Base-by-base conservation (phyloP, 306 rosid species). In the Lathyrus oleraceus region DNA sequence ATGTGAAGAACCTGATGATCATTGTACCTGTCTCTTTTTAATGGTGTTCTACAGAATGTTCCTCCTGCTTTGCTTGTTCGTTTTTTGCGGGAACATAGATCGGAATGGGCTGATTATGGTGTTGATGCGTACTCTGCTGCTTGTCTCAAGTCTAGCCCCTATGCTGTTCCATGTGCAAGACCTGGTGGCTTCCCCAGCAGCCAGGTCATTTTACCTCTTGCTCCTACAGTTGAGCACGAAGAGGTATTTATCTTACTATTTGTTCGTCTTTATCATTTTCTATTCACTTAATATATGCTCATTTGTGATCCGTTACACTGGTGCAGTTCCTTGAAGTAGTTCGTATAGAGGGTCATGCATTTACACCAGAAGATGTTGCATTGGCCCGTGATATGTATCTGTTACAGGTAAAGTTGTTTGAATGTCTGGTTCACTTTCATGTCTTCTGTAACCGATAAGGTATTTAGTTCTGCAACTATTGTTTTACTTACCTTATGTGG, bases 51-150 rank as follows among this genome's bases (percentile, higher is more conserved):
- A 27, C 85, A 94, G 99, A 82, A 89, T 81, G 99, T 94, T 57
- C 99, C 99, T 25, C 99, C 99, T 62, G 97, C 99, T 43, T 75
- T 94, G 81, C 96, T 94, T 67, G 96, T 94, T 76, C 97, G 95
- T 3, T 94, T 91, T 75, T 74, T 94, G 84, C 89, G 99, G 83
- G 99, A 94, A 85, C 99, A 94, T 74, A 89, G 99, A 0, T 89
- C 99, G 0, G 99, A 94, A 56, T 94, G 99, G 99, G 97, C 99
- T 14, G 99, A 94, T 79, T 87, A 87, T 70, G 97, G 97, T 9
- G 97, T 94, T 42, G 99, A 94, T 83, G 95, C 96, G 0, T 94
- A 91, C 82, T 91, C 97, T 65, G 92, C 99, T 7, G 89, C 96
- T 5, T 81, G 92, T 73, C 95, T 91, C 12, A 91, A 85, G 75